Evolutionary conservation across 371 early-diverging fungal genomes (phyloP).

Genomic region (Funneliformis caledonium): DNA sequence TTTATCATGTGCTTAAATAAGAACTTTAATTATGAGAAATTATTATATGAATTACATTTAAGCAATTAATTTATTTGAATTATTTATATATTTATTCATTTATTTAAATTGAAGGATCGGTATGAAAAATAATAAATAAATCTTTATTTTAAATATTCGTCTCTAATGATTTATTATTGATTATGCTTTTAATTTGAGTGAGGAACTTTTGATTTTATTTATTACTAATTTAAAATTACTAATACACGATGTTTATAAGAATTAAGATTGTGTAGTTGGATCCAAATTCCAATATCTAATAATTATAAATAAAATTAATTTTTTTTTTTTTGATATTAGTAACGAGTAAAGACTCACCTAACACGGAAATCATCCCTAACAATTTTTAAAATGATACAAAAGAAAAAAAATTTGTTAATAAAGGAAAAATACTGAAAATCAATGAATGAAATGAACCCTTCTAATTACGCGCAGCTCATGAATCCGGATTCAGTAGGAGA

Average conservation of each 20-base stretch:
- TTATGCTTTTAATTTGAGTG: no score
- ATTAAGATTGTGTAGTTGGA: background rate
- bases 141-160: no score
- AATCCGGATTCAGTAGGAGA: constrained; percentile 41
- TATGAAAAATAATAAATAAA: no score
- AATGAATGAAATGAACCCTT: background rate
- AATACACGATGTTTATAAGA: background rate
- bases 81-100: no score
- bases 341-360: constrained; percentile 13
- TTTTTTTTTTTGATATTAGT: background rate
- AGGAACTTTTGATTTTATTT: no score
- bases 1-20: no score
- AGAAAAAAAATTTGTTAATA: background rate
- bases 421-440: constrained; percentile 13
- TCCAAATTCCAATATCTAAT: constrained; percentile 39
- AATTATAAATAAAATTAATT: background rate
- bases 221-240: no score
- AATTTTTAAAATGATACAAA: constrained; percentile 36
- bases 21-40: no score
- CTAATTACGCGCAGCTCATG: constrained; percentile 41
- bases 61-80: no score
- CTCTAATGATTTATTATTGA: no score
- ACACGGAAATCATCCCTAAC: constrained; percentile 48
- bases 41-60: no score
- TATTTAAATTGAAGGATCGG: no score